A percentile compares a stretch with the other conserved stretches of the same genome.
phyloP scores from a whole-genome alignment of 2,329 filamentous ascomycete genomes.

The Fusarium graminum region DNA sequence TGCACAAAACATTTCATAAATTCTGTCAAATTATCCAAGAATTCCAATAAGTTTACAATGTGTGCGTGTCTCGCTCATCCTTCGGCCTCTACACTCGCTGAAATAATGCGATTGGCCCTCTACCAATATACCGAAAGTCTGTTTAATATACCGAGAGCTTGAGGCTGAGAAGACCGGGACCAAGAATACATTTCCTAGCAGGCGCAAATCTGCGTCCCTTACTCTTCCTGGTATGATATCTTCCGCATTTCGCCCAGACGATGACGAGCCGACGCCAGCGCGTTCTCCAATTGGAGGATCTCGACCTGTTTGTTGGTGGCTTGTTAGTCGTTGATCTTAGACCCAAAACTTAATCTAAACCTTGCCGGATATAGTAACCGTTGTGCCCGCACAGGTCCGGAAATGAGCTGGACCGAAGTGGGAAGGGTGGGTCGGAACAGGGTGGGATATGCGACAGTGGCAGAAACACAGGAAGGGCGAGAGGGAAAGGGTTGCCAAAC shows the following conservation, averaged over 20 bases:
- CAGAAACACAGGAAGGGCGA: not conserved
- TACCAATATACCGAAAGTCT: not conserved
- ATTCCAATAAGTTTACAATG: too few species aligned
- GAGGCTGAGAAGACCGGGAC: not conserved
- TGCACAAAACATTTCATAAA: too few species aligned
- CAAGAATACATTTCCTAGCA: slow-evolving; percentile 12
- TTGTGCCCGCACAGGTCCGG: slow-evolving; percentile 34
- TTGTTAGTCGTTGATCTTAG: slow-evolving; percentile 36
- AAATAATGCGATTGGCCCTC: not conserved
- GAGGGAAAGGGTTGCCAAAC: slow-evolving; percentile 23
- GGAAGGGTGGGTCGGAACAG: not conserved
- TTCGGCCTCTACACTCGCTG: too few species aligned
- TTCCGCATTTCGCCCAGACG: slow-evolving; percentile 97
- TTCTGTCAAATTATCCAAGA: too few species aligned
- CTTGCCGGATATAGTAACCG: slow-evolving; percentile 41
- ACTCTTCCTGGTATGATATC: slow-evolving; percentile 90
- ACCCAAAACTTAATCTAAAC: slow-evolving; percentile 11
- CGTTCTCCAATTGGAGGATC: slow-evolving; percentile 94
- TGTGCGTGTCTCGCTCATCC: too few species aligned
- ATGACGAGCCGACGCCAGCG: slow-evolving; percentile 81
- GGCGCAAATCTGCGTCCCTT: slow-evolving; percentile 33
- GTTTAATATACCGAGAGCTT: not conserved
- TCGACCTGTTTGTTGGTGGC: slow-evolving; percentile 79
- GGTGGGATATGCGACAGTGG: slow-evolving; percentile 15
- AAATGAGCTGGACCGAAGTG: slow-evolving; percentile 15